Percentiles rank a stretch among this genome's conserved stretches.
Conservation (phyloP, 2,329 filamentous ascomycete species). For the Paraconiothyrium sp. region DNA sequence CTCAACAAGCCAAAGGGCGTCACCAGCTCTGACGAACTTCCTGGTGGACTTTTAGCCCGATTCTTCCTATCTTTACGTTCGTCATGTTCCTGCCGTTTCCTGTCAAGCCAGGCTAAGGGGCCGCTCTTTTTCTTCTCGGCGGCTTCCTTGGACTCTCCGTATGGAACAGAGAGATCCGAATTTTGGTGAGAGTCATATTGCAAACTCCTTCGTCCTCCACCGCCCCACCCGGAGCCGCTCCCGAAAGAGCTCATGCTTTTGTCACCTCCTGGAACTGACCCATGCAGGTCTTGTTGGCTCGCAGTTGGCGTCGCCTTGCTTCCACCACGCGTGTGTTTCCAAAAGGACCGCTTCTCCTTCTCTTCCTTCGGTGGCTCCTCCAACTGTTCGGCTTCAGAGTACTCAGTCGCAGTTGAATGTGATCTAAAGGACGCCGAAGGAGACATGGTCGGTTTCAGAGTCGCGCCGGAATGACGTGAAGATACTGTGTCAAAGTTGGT, state of each 20-base stretch:
- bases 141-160: constrained; percentile 51
- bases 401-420: constrained; percentile 74
- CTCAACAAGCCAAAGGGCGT: constrained; percentile 31
- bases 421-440: constrained; percentile 82
- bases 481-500: constrained; percentile 49
- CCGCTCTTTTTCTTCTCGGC: constrained; percentile 65
- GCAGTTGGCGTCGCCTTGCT: constrained; percentile 48
- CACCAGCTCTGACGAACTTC: constrained; percentile 35
- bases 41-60: constrained; percentile 62
- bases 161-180: constrained; percentile 41
- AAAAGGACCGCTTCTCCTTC: constrained; percentile 75
- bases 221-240: constrained; percentile 42
- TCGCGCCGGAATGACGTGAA: constrained; percentile 58
- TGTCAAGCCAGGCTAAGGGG: constrained; percentile 71
- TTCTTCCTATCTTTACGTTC: constrained; percentile 64
- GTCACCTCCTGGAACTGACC: constrained; percentile 48
- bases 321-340: constrained; percentile 63
- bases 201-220: constrained; percentile 41
- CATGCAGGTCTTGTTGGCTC: constrained; percentile 48
- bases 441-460: constrained; percentile 74
- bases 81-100: constrained; percentile 69
- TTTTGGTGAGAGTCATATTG: constrained; percentile 44
- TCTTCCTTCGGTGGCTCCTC: constrained; percentile 65
- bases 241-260: constrained; percentile 53
- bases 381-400: constrained; percentile 79